Conservation (phyloP, 257 asterid genomes). For the Avicennia marina region DNA sequence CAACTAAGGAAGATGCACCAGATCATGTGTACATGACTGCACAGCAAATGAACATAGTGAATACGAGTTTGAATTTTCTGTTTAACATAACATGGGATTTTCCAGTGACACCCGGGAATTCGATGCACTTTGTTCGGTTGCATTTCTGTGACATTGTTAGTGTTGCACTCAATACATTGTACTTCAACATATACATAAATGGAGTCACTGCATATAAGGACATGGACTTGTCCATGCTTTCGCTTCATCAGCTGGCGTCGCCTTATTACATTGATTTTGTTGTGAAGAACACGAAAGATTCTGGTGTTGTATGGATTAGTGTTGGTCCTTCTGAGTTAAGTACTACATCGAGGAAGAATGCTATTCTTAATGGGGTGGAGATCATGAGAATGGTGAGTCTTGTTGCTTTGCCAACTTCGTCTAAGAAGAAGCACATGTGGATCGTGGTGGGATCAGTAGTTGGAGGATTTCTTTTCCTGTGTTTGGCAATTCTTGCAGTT, state of each 20-base stretch:
- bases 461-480: conserved; percentile 35
- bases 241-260: conserved; percentile 54
- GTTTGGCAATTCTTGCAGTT: conserved; percentile 23
- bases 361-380: conserved; percentile 78
- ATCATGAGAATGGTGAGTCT: conserved; percentile 57
- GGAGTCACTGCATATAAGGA: conserved; percentile 59
- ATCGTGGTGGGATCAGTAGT: conserved; percentile 34
- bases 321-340: conserved; percentile 74
- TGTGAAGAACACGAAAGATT: conserved; percentile 30
- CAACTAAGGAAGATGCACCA: conserved; percentile 63
- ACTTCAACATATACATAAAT: conserved; percentile 59
- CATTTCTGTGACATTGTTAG: conserved; percentile 81
- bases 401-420: conserved; percentile 10
- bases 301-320: conserved; percentile 38
- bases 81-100: conserved; percentile 77
- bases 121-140: conserved; percentile 47
- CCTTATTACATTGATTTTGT: conserved; percentile 68
- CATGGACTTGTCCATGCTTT: conserved; percentile 52
- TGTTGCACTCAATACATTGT: conserved; percentile 40
- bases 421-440: conserved; percentile 33
- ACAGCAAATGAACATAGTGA: conserved; percentile 55
- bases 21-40: conserved; percentile 78
- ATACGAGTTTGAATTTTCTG: conserved; percentile 27
- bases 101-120: conserved; percentile 32
- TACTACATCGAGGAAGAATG: conserved; percentile 52